phyloP scores from a whole-genome alignment of 768 basidiomycete species.

The Ramaria sp. region DNA sequence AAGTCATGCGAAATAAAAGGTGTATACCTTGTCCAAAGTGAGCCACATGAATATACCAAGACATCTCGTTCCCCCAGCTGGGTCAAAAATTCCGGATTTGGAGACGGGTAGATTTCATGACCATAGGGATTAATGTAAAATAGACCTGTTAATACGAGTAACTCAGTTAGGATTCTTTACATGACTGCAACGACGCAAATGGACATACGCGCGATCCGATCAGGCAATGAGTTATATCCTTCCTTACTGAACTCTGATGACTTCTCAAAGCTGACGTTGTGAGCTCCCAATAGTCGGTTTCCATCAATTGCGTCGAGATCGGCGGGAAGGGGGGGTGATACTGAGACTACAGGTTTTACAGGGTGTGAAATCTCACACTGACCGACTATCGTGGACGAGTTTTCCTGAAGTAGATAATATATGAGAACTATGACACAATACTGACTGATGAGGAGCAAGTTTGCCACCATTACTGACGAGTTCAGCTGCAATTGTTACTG shows the following conservation, averaged over 20 bases:
- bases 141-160: constrained; percentile 34
- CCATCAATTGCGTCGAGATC: constrained; percentile 3
- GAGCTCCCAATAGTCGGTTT: constrained; percentile 24
- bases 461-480: constrained; percentile 35
- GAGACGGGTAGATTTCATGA: constrained; percentile 82
- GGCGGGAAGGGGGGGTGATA: not conserved
- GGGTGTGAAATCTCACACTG: constrained; percentile 95
- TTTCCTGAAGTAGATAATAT: not conserved
- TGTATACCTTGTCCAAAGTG: constrained; percentile 81
- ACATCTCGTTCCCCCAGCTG: constrained; percentile 50
- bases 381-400: constrained; percentile 53
- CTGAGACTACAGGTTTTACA: constrained; percentile 8
- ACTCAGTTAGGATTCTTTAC: not conserved
- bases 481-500: constrained; percentile 90
- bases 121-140: constrained; percentile 90
- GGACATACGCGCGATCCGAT: constrained; percentile 53
- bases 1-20: not conserved
- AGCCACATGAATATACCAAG: constrained; percentile 88
- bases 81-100: constrained; percentile 71
- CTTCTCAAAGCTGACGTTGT: constrained; percentile 60
- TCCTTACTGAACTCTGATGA: constrained; percentile 28
- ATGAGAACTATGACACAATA: not conserved
- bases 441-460: not conserved
- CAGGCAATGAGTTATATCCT: constrained; percentile 42
- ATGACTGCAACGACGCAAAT: not conserved